phyloP scores from a whole-genome alignment of 2,329 filamentous ascomycete genomes.

The Aspergillus aculeatus region DNA sequence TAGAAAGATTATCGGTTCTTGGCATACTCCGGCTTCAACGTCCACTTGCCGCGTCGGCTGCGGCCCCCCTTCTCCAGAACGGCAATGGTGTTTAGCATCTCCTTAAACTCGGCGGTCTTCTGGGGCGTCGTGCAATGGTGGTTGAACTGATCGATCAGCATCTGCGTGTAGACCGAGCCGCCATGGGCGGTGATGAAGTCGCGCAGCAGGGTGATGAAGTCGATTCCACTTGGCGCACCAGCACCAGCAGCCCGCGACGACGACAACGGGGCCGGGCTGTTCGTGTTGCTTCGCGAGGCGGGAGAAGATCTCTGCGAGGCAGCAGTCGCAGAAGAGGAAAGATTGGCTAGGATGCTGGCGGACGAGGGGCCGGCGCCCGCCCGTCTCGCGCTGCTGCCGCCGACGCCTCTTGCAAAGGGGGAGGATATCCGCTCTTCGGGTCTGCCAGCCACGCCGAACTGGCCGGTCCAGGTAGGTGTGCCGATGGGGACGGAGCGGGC shows the following conservation, averaged over 20 bases:
- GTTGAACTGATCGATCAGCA: slow-evolving; percentile 88
- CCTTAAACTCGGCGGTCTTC: slow-evolving; percentile 76
- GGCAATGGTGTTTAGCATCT: slow-evolving; percentile 74
- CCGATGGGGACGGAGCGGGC: slow-evolving; percentile 74
- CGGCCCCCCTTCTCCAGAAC: slow-evolving; percentile 59
- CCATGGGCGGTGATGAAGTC: slow-evolving; percentile 76
- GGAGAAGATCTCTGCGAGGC: slow-evolving; percentile 21
- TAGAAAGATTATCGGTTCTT: slow-evolving; percentile 11
- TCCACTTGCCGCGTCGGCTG: slow-evolving; percentile 55
- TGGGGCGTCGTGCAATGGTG: slow-evolving; percentile 68
- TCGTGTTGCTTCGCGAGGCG: slow-evolving; percentile 22
- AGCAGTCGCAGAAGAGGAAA: slow-evolving; percentile 20
- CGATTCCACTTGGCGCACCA: slow-evolving; percentile 49
- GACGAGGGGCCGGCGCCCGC: slow-evolving; percentile 41
- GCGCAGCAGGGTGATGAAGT: slow-evolving; percentile 71
- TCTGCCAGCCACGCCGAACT: slow-evolving; percentile 73
- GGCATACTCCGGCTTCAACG: slow-evolving; percentile 57
- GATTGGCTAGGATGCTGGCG: slow-evolving; percentile 40
- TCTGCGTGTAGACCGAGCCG: slow-evolving; percentile 76
- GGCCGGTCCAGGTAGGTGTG: slow-evolving; percentile 90
- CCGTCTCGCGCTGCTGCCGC: slow-evolving; percentile 36
- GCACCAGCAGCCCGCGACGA: too few species aligned
- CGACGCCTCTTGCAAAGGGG: slow-evolving; percentile 47
- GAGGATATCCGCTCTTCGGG: slow-evolving; percentile 53
- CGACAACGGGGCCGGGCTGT: slow-evolving; percentile 46